Base-by-base conservation (phyloP, 2,329 filamentous ascomycete genomes). In the Periconia sp. region DNA sequence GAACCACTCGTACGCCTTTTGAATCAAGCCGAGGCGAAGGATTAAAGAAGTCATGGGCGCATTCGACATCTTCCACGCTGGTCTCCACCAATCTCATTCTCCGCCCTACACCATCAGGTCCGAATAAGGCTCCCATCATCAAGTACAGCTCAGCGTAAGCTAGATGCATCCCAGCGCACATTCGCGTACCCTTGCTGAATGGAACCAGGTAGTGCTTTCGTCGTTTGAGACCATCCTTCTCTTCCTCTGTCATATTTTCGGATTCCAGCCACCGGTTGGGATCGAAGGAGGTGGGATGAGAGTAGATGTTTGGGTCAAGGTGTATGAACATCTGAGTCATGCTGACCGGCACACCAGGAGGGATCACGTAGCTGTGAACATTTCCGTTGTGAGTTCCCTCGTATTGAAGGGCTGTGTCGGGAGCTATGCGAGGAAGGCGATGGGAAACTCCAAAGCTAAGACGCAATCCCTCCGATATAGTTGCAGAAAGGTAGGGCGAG, bases 1-100 rank as follows among this genome's bases (percentile, higher is more conserved):
- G 19, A n/a, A 55, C 42, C n/a, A 65, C 58, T 41, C 62, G 58
- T 35, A 70, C 56, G 2, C 68, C 68, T 37, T 66, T 65, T 1
- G 57, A 58, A 13, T 56, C 56, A 30, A 51, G 15, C 31, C 41
- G 53, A 8, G 63, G 57, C 23, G 54, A 52, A 17, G 69, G 65
- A 40, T 62, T 65, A 40, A 72, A 71, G 30, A 62, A 66, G 54
- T 71, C 69, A 49, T 63, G 53, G 23, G 41, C 58, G 18, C 61
- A 51, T n/a, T 56, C 44, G 47, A 69, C 61, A 53, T 61, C 54
- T 11, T 45, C 45, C 2, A 47, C 19, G 5, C 43, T 23, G 8
- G 60, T 62, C 35, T 52, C 54, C 20, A 50, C 57, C 27, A 62
- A 35, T 35, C 54, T 49, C 56, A 58, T 52, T 42, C 35, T 33